Evolutionary conservation across 495 filamentous ascomycete genomes (phyloP), one percentile per base, ranked within the genome.

Genomic region (Annulohypoxylon nitens): DNA sequence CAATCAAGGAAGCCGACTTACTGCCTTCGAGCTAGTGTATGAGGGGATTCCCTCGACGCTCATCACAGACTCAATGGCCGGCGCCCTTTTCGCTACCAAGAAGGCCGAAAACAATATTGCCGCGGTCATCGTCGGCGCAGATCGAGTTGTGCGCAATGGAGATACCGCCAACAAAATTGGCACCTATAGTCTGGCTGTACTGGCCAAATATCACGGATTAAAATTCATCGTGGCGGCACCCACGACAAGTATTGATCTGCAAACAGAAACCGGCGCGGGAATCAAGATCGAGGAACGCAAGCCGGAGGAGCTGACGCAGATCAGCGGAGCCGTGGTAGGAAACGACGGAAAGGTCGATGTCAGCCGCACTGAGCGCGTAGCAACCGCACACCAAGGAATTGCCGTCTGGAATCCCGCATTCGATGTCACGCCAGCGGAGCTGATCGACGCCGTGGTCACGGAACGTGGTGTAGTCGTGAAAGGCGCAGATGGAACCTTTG

Each of bases 111-210:
- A 81, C 50, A 86, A 89, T 64, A 91, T 98, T 67, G 88, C 90
- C 34, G 95, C 93, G 18, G 92, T 99, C 62, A 89, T 99, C 62
- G 97, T 98, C 0, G 96, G 96, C 18, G 96, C 96, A 18, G 96
- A 99, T 79, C 89, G 96, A 57, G 97, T 99, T 9, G 96, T 94
- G 43, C 92, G 93, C 33, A 99, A 99, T 78, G 96, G 96, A 37
- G 96, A 99, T 82, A 98, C 96, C 2, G 96, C 96, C 50, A 99
- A 99, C 81, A 99, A 99, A 83, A 97, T 99, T 65, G 96, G 96
- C 33, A 99, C 96, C n/a, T 98, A 98, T 79, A 82, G 87, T 43
- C 87, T 99, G 33, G 94, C 96, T 10, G 92, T 97, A 3, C 85
- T 96, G 30, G 96, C 96, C 23, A 90, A 86, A 68, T 83, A 93